Evolutionary conservation across 495 filamentous ascomycete genomes (phyloP).

Genomic region (Annulohypoxylon nitens): DNA sequence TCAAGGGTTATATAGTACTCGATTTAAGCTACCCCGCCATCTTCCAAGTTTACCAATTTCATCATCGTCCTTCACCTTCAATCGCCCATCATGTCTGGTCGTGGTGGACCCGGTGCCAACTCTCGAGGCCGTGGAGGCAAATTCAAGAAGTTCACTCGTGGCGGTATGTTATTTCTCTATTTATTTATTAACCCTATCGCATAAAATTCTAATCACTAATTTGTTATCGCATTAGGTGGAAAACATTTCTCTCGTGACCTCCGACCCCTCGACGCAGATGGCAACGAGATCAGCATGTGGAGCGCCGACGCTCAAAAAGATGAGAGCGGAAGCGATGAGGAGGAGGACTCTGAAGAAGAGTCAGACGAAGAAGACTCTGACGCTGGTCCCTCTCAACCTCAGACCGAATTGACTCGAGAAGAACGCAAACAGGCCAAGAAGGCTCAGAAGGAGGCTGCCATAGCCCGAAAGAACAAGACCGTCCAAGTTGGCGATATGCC

Average conservation of each 20-base stretch:
- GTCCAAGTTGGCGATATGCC: conserved; percentile 88
- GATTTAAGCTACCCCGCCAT: conserved; percentile 35
- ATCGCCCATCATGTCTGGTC: conserved; percentile 69
- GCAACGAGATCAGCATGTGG: conserved; percentile 84
- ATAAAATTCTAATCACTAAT: conserved; percentile 14
- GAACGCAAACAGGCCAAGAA: conserved; percentile 89
- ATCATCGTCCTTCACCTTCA: conserved; percentile 19
- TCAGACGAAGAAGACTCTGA: conserved; percentile 30
- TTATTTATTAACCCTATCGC: background rate
- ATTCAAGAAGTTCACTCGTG: conserved; percentile 91
- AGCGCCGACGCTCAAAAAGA: conserved; percentile 58
- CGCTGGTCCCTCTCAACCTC: conserved; percentile 49
- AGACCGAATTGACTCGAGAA: conserved; percentile 78
- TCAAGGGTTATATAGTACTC: background rate
- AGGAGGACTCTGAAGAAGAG: conserved; percentile 60
- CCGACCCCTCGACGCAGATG: conserved; percentile 85
- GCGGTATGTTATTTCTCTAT: conserved; percentile 71
- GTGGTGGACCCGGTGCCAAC: conserved; percentile 64
- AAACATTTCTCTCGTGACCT: conserved; percentile 95
- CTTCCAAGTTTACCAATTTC: conserved; percentile 31
- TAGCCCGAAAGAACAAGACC: conserved; percentile 72
- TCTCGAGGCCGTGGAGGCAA: conserved; percentile 87
- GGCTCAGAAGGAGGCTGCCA: conserved; percentile 90
- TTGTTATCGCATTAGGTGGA: conserved; percentile 71
- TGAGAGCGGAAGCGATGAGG: conserved; percentile 61